Percentiles rank a stretch among this genome's conserved stretches.
These are phyloP conservation scores for Fremontodendron californicum DNA, from an alignment of 345 rosid species.

Conservation along the genomic window DNA sequence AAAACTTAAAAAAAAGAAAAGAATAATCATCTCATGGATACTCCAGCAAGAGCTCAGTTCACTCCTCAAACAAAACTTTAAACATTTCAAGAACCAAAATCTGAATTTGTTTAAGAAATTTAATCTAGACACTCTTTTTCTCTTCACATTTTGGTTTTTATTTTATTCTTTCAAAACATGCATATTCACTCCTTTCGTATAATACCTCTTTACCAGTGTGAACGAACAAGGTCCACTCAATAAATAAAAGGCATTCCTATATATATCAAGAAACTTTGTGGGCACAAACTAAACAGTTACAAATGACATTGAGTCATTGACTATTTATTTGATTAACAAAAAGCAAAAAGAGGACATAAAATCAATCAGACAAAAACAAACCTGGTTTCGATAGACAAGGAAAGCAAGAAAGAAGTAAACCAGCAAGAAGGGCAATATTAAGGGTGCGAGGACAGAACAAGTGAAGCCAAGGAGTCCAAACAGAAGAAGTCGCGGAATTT, in stretches of 20 bases:
- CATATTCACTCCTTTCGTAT: background rate
- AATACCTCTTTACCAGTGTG: background rate
- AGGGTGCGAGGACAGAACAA: constrained; percentile 76
- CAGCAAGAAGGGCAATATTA: constrained; percentile 73
- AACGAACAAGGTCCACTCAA: background rate
- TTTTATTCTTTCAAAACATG: background rate
- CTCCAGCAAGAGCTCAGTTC: too few species aligned
- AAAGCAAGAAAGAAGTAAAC: constrained; percentile 65
- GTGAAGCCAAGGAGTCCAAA: constrained; percentile 87
- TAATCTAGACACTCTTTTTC: background rate
- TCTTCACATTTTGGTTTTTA: background rate
- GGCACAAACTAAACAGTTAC: background rate
- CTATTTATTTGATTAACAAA: constrained; percentile 5
- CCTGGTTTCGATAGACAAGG: constrained; percentile 83
- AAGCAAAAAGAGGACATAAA: background rate
- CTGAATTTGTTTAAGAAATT: background rate
- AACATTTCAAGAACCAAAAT: background rate
- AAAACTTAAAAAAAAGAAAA: background rate
- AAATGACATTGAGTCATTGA: constrained; percentile 6
- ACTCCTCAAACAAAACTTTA: background rate
- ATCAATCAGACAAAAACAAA: constrained; percentile 12
- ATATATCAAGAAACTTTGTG: background rate
- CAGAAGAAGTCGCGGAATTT: constrained; percentile 72
- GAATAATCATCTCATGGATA: too few species aligned
- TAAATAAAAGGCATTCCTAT: background rate